Conservation (phyloP, 176 grass and related monocot genomes). For the Saccharum spontaneum region DNA sequence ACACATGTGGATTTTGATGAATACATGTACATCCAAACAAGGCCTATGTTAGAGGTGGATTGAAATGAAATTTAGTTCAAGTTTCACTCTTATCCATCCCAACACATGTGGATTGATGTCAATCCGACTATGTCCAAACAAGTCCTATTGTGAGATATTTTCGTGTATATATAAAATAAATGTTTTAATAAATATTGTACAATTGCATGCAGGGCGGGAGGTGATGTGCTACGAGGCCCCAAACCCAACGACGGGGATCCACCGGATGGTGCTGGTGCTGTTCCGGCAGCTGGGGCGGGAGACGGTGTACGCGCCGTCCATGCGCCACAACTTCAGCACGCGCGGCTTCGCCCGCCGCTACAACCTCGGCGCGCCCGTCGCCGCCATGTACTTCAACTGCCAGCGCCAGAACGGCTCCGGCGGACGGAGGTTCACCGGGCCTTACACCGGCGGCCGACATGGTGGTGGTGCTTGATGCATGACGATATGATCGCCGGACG, state of each 20-base stretch:
- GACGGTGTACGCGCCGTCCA: conserved; percentile 56
- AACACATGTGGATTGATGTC: no score
- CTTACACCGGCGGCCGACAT: conserved; percentile 31
- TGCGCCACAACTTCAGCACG: conserved; percentile 77
- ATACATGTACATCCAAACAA: no score
- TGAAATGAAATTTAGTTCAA: no score
- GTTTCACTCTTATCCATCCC: no score
- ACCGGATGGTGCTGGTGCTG: conserved; percentile 75
- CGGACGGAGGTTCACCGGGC: conserved; percentile 58
- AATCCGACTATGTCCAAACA: no score
- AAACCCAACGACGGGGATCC: conserved; percentile 59
- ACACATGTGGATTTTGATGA: no score
- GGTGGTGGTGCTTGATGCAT: no score
- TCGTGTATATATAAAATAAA: no score
- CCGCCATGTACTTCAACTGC: conserved; percentile 71
- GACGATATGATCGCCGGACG: neutral
- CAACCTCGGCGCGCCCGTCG: conserved; percentile 64
- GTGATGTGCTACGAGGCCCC: conserved; percentile 67
- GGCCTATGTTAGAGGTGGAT: no score
- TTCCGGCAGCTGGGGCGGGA: conserved; percentile 60
- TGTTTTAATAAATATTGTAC: no score
- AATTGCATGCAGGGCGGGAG: conserved; percentile 53
- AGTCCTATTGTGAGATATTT: no score
- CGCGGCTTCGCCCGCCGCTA: conserved; percentile 54
- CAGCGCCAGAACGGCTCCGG: conserved; percentile 76